A percentile compares a stretch with the other conserved stretches of the same genome.
Conservation (phyloP, 352 stramenopile genomes). For the Phytophthora capsici region DNA sequence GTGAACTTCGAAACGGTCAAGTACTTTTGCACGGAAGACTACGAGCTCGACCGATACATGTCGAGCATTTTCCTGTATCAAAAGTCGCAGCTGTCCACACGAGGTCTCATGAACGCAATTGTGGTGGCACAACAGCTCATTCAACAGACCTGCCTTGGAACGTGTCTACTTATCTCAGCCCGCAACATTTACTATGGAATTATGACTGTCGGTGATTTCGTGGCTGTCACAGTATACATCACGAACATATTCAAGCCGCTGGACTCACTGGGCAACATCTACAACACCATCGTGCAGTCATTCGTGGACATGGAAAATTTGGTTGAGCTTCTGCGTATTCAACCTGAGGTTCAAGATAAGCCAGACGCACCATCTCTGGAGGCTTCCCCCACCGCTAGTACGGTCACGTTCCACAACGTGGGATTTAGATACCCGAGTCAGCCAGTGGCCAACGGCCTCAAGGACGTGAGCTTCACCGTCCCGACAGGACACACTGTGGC, state of each 20-base stretch:
- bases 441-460: constrained; percentile 83
- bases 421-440: constrained; percentile 93
- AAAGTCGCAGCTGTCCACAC: constrained; percentile 87
- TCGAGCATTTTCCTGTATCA: constrained; percentile 90
- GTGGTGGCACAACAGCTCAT: constrained; percentile 96
- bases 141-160: constrained; percentile 82
- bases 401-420: constrained; percentile 94
- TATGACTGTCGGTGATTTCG: constrained; percentile 95
- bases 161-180: constrained; percentile 74
- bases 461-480: constrained; percentile 78
- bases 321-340: constrained; percentile 93
- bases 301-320: constrained; percentile 98
- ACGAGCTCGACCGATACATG: constrained; percentile 87
- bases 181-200: constrained; percentile 53
- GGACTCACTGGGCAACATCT: constrained; percentile 96
- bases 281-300: constrained; percentile 97
- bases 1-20: constrained; percentile 98
- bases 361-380: constrained; percentile 69
- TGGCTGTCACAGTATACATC: constrained; percentile 95
- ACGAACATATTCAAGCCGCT: constrained; percentile 96
- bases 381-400: constrained; percentile 45
- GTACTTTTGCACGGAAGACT: constrained; percentile 95
- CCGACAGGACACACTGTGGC: constrained; percentile 89
- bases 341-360: constrained; percentile 92
- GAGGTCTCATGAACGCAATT: constrained; percentile 91